These are phyloP conservation scores for Oryza meyeriana DNA, from an alignment of 176 grass and related monocot species.

Conservation along the genomic window DNA sequence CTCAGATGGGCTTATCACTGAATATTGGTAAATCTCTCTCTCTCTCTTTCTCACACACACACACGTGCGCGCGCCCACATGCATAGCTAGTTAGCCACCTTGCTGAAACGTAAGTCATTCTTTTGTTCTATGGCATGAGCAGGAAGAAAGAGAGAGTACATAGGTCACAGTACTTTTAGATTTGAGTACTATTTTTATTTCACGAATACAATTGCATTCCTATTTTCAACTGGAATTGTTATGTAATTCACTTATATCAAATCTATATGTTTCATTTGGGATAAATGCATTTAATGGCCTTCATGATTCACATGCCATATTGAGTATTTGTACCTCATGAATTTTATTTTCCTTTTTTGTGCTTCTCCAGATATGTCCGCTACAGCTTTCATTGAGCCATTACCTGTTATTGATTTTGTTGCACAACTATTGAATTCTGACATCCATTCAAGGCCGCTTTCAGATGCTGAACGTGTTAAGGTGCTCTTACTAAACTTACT, in stretches of 20 bases:
- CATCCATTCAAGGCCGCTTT: constrained; percentile 60
- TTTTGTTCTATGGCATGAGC: not conserved
- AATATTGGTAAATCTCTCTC: constrained; percentile 60
- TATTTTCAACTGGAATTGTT: not conserved
- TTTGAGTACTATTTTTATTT: not conserved
- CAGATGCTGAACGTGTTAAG: constrained; percentile 80
- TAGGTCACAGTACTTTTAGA: not conserved
- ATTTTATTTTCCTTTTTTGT: constrained; percentile 1
- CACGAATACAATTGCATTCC: not conserved
- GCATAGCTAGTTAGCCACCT: not conserved
- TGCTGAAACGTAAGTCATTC: not conserved
- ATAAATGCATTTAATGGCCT: not conserved
- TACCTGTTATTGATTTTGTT: constrained; percentile 73
- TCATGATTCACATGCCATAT: constrained; percentile 9
- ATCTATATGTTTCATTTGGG: not conserved
- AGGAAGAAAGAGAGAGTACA: not conserved
- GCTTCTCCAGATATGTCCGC: constrained; percentile 77
- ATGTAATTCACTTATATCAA: not conserved
- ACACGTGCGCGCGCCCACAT: not conserved
- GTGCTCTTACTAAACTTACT: constrained; percentile 32
- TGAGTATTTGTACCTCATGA: not conserved
- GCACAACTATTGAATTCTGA: constrained; percentile 52
- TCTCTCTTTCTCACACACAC: not conserved
- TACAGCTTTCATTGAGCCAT: constrained; percentile 80
- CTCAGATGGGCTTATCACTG: constrained; percentile 86